Percentiles rank a stretch among this genome's conserved stretches.
These are phyloP conservation scores for Lipomyces sp. DNA, from an alignment of 805 yeast genomes.

Conservation along the genomic window DNA sequence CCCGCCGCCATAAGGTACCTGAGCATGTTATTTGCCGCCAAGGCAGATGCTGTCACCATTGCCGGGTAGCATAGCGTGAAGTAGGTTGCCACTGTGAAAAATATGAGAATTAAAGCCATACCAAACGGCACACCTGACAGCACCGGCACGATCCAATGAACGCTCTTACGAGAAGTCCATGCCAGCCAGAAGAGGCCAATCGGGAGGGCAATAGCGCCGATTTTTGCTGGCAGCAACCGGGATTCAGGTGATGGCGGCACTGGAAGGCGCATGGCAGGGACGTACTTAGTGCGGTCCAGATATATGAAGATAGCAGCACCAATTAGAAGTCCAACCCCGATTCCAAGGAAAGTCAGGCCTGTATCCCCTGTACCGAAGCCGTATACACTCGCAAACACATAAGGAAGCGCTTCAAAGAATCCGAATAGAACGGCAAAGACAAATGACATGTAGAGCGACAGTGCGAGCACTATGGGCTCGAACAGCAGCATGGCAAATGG, in stretches of 20 bases:
- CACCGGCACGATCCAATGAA: slow-evolving; percentile 79
- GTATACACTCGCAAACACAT: slow-evolving; percentile 54
- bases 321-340: slow-evolving; percentile 60
- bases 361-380: slow-evolving; percentile 54
- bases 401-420: slow-evolving; percentile 62
- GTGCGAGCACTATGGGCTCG: slow-evolving; percentile 69
- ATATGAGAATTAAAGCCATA: slow-evolving; percentile 70
- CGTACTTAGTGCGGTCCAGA: slow-evolving; percentile 28
- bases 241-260: slow-evolving; percentile 49
- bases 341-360: slow-evolving; percentile 63
- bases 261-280: slow-evolving; percentile 19
- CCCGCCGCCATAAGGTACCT: slow-evolving; percentile 77
- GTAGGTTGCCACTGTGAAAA: slow-evolving; percentile 70
- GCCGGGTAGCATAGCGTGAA: slow-evolving; percentile 77
- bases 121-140: slow-evolving; percentile 75
- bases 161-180: slow-evolving; percentile 65
- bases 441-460: slow-evolving; percentile 62
- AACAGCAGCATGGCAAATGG: slow-evolving; percentile 71
- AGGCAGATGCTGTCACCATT: slow-evolving; percentile 76
- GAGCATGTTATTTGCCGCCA: slow-evolving; percentile 83
- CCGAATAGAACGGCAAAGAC: slow-evolving; percentile 60
- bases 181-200: slow-evolving; percentile 79
- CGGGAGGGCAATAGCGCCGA: slow-evolving; percentile 72
- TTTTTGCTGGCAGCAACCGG: slow-evolving; percentile 48
- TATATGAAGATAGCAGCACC: slow-evolving; percentile 27